Percentiles rank a stretch among this genome's conserved stretches.
Conservation (phyloP, 2,329 filamentous ascomycete species). For the Scedosporium boydii region DNA sequence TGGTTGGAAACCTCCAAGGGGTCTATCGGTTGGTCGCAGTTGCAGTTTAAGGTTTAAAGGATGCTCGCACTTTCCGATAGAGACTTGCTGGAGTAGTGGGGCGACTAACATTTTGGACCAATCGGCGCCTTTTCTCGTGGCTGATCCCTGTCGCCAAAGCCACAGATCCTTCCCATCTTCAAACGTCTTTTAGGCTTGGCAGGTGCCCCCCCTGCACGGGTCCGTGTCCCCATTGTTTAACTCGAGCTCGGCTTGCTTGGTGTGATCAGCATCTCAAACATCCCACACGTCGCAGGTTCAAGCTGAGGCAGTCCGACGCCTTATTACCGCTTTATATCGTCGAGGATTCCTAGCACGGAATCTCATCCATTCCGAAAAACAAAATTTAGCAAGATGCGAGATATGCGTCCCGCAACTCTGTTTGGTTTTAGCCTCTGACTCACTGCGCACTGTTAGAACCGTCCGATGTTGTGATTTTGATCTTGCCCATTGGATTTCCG, state of each 20-base stretch:
- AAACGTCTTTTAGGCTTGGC: conserved; percentile 3
- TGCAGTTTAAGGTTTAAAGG: conserved; percentile 7
- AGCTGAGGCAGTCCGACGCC: not conserved
- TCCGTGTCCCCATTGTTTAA: not conserved
- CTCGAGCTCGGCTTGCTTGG: not conserved
- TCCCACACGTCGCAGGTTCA: conserved; percentile 4
- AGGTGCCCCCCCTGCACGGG: not conserved
- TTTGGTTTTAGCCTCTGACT: not conserved
- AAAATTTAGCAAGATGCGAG: not conserved
- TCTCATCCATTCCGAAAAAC: not conserved
- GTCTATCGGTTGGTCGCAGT: conserved; percentile 3
- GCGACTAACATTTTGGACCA: not conserved
- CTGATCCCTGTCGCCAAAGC: conserved; percentile 1
- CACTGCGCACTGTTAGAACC: not conserved
- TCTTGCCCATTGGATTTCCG: not conserved
- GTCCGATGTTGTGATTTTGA: conserved; percentile 1
- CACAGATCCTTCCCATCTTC: not conserved
- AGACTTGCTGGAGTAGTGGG: not conserved
- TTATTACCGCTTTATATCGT: conserved; percentile 1
- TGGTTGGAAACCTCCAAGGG: not conserved
- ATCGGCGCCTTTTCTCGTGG: not conserved
- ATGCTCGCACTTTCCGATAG: not conserved
- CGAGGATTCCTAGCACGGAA: conserved; percentile 1
- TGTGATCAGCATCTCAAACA: conserved; percentile 5
- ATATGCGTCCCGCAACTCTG: not conserved